Conservation (phyloP, 2,329 filamentous ascomycete genomes). For the Phaeosphaeriaceae sp. region DNA sequence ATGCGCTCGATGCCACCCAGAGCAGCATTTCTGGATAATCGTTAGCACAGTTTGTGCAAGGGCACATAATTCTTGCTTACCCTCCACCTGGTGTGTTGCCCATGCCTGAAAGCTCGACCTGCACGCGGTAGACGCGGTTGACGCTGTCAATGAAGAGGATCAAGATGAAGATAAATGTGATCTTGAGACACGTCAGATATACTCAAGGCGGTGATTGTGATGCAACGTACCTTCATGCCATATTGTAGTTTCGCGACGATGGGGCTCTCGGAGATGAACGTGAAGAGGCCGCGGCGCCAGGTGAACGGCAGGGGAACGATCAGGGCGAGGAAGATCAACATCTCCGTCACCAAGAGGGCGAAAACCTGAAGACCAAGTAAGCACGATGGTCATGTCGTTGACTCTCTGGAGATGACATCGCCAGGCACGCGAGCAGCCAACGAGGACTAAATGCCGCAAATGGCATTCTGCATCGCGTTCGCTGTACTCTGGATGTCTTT, state of each 20-base stretch:
- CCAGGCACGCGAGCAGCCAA: slow-evolving; percentile 13
- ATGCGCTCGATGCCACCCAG: slow-evolving; percentile 89
- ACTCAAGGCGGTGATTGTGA: neutral
- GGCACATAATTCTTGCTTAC: slow-evolving; percentile 51
- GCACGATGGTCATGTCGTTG: slow-evolving; percentile 28
- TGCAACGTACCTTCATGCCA: slow-evolving; percentile 76
- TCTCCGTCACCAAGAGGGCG: slow-evolving; percentile 81
- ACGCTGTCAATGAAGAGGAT: slow-evolving; percentile 98
- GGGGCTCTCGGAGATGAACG: slow-evolving; percentile 91
- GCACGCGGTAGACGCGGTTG: slow-evolving; percentile 94
- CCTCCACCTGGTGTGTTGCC: slow-evolving; percentile 65
- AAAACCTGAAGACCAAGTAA: slow-evolving; percentile 71
- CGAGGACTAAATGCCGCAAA: slow-evolving; percentile 12
- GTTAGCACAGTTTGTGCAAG: slow-evolving; percentile 18
- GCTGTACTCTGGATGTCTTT: neutral
- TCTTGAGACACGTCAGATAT: slow-evolving; percentile 57
- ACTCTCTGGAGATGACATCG: neutral
- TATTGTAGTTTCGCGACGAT: slow-evolving; percentile 93
- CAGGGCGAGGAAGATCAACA: slow-evolving; percentile 80
- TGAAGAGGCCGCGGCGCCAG: slow-evolving; percentile 85
- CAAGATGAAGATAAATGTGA: slow-evolving; percentile 98
- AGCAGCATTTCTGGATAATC: slow-evolving; percentile 65
- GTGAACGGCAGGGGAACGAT: slow-evolving; percentile 89
- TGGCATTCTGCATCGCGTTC: slow-evolving; percentile 5
- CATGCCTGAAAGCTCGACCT: slow-evolving; percentile 81